phyloP scores from a whole-genome alignment of 2,329 filamentous ascomycete genomes.

The Trichophyton schoenleinii region DNA sequence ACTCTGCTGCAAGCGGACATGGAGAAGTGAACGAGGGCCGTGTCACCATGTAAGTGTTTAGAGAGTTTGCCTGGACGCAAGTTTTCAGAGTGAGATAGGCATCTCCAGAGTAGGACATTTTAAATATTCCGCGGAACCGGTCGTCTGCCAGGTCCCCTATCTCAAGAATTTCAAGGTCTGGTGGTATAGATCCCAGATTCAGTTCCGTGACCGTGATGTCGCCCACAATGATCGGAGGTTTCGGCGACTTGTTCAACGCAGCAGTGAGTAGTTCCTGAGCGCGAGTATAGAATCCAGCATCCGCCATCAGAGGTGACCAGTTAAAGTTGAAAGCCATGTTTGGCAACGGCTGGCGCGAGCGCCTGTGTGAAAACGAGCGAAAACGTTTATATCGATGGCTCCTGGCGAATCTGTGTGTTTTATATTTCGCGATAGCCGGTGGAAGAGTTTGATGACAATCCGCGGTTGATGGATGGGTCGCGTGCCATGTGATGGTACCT shows the following conservation, averaged over 20 bases:
- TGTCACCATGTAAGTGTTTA: slow-evolving; percentile 89
- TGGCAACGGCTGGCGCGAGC: not conserved
- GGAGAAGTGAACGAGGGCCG: slow-evolving; percentile 89
- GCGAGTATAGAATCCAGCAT: slow-evolving; percentile 78
- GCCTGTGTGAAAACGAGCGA: not conserved
- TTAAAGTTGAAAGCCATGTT: slow-evolving; percentile 99
- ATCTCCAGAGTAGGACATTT: slow-evolving; percentile 96
- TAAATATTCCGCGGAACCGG: slow-evolving; percentile 94
- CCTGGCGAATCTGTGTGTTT: not conserved
- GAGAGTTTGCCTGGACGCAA: slow-evolving; percentile 89
- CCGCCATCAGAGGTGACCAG: slow-evolving; percentile 97
- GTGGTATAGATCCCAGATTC: slow-evolving; percentile 87
- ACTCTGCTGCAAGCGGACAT: slow-evolving; percentile 73
- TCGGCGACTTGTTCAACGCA: slow-evolving; percentile 93
- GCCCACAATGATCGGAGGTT: slow-evolving; percentile 97
- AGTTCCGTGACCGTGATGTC: slow-evolving; percentile 97
- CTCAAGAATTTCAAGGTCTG: slow-evolving; percentile 91
- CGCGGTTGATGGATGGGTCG: not conserved
- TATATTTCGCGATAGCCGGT: not conserved
- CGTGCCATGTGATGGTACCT: slow-evolving; percentile 5
- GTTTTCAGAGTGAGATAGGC: slow-evolving; percentile 92
- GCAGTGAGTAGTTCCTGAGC: slow-evolving; percentile 89
- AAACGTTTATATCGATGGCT: not conserved
- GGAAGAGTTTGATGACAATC: not conserved
- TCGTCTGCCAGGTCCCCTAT: slow-evolving; percentile 96